A percentile compares a stretch with the other conserved stretches of the same genome.
phyloP scores from a whole-genome alignment of 306 rosid species.

The Cucurbita argyrosperma region DNA sequence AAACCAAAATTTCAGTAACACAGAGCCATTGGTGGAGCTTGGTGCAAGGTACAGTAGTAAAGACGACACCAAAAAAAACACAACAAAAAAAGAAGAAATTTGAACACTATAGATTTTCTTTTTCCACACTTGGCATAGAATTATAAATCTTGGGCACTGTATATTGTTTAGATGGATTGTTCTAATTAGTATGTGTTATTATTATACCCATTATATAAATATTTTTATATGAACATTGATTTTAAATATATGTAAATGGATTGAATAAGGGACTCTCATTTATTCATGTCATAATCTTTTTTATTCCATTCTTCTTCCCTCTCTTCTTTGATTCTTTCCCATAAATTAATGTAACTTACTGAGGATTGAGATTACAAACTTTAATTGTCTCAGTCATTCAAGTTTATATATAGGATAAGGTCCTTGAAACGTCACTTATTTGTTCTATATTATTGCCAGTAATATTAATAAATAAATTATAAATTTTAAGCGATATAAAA shows the following conservation, averaged over 20 bases:
- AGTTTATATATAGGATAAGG: neutral
- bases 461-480: no score
- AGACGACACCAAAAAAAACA: conserved; percentile 23
- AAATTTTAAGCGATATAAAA: no score
- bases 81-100: neutral
- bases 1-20: neutral
- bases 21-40: neutral
- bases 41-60: conserved; percentile 49
- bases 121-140: conserved; percentile 43
- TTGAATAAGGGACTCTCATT: neutral
- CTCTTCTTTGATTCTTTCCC: neutral
- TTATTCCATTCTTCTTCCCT: neutral
- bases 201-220: conserved; percentile 30
- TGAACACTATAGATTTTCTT: conserved; percentile 36
- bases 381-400: neutral
- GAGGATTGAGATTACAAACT: neutral
- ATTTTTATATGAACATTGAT: conserved; percentile 11
- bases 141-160: conserved; percentile 77
- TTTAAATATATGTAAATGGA: neutral
- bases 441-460: no score
- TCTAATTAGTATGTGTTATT: conserved; percentile 41
- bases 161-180: conserved; percentile 65
- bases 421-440: no score
- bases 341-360: neutral
- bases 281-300: neutral